Base-by-base conservation (phyloP, 2,329 filamentous ascomycete genomes). In the Cladophialophora exuberans region DNA sequence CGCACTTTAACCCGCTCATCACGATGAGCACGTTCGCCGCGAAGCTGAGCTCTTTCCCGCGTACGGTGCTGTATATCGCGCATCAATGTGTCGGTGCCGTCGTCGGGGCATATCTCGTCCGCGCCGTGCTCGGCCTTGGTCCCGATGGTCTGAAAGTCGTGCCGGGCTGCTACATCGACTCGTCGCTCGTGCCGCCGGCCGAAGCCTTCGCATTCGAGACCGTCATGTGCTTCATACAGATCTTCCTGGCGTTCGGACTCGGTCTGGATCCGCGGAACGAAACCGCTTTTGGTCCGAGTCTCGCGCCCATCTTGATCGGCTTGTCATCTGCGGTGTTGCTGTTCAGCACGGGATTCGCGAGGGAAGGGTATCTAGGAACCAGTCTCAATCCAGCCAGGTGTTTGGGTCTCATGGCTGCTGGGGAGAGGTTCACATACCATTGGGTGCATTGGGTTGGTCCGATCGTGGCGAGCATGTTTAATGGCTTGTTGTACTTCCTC, bases 251-350 rank as follows among this genome's bases (percentile, higher is more conserved):
- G 0, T 81, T 79, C 57, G 78, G 79, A 1, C 74, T 79, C 13
- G 79, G 78, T n/a, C 68, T 83, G 2, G 79, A 82, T 63, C 80
- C 80, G 2, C 68, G 79, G 3, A 78, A 82, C 59, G 70, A 70
- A 1, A 65, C 72, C 10, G 64, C 78, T 2, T 80, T 79, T 59
- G 79, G 79, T 0, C 77, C 76, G 5, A 73, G 76, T 1, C 66
- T 79, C 20, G 33, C 33, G 18, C 47, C 47, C 9, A 51, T 51
- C 23, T 23, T 51, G 10, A 42, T 51, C 47, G 47, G 47, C n/a
- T 15, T 51, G 5, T 41, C 36, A 17, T 30, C 22, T 22, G 47
- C 33, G 11, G 11, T 51, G 15, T 20, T 22, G 13, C 3, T 42
- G 18, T 51, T 51, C 15, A 11, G 18, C 10, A 36, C n/a, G 13